Percentiles rank a stretch among this genome's conserved stretches.
Conservation (phyloP, 345 rosid genomes). For the Abelmoschus esculentus region DNA sequence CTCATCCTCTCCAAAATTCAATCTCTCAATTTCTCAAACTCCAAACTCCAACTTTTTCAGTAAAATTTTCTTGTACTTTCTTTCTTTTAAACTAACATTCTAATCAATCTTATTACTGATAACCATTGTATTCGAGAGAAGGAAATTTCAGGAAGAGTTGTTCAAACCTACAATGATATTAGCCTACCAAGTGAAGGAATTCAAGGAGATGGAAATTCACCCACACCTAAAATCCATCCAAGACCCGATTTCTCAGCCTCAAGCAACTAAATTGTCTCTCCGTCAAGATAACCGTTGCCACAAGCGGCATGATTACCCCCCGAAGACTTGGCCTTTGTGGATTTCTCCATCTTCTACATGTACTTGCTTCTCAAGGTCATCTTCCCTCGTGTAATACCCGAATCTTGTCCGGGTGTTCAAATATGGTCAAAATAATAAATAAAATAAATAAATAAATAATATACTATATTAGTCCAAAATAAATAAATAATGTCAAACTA, state of each 20-base stretch:
- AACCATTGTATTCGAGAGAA: neutral
- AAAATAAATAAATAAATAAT: no score
- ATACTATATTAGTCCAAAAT: no score
- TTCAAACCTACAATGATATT: slow-evolving; percentile 45
- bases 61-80: neutral
- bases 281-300: slow-evolving; percentile 41
- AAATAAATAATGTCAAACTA: no score
- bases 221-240: slow-evolving; percentile 3
- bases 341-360: slow-evolving; percentile 47
- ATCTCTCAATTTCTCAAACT: neutral
- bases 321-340: slow-evolving; percentile 48
- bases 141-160: slow-evolving; percentile 69
- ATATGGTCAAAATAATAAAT: no score
- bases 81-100: neutral
- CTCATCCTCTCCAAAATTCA: neutral
- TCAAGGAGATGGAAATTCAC: slow-evolving; percentile 19
- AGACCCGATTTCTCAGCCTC: slow-evolving; percentile 30
- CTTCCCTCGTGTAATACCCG: slow-evolving; percentile 53
- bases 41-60: neutral
- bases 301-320: slow-evolving; percentile 57
- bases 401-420: no score
- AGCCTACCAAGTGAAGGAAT: slow-evolving; percentile 37
- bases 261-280: slow-evolving; percentile 64
- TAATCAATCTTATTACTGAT: neutral
- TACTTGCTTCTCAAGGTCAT: slow-evolving; percentile 47